Evolutionary conservation across 78 protist genomes (phyloP).

Genomic region (Emiliania huxleyi): DNA sequence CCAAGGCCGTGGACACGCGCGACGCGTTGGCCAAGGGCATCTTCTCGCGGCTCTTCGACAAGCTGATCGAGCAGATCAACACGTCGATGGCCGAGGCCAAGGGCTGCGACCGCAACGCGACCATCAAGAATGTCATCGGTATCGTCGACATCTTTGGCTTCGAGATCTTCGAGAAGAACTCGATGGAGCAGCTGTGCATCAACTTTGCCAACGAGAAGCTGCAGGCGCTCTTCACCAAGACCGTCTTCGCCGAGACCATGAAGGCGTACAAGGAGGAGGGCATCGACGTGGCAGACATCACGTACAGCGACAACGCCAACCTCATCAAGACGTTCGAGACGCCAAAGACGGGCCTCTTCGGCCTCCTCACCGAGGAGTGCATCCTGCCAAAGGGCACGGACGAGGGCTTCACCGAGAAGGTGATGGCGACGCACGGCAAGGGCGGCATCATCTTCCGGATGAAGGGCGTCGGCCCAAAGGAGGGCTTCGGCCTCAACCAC

Average conservation of each 20-base stretch:
- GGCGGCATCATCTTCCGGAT: background rate
- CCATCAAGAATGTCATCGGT: constrained; percentile 73
- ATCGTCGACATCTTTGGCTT: constrained; percentile 90
- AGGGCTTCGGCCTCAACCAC: constrained; percentile 59
- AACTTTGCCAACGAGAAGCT: no score
- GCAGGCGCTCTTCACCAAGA: no score
- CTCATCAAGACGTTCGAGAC: background rate
- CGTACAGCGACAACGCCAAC: background rate
- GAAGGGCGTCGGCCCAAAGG: background rate
- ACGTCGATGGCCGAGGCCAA: background rate
- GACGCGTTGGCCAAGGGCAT: constrained; percentile 91
- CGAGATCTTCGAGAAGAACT: no score
- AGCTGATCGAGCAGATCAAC: constrained; percentile 75
- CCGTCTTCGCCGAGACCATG: constrained; percentile 46
- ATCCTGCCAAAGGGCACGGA: constrained; percentile 75
- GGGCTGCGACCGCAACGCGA: no score
- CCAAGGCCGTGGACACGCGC: constrained; percentile 71
- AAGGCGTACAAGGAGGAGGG: constrained; percentile 69
- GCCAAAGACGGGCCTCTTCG: constrained; percentile 59
- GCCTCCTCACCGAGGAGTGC: constrained; percentile 86
- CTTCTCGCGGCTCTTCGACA: constrained; percentile 84
- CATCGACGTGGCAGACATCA: constrained; percentile 49
- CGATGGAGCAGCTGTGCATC: no score
- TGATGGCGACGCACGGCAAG: constrained; percentile 5
- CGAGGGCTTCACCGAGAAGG: constrained; percentile 52